Percentiles rank a stretch among this genome's conserved stretches.
Evolutionary conservation across 208 protist genomes (phyloP).

Genomic region (Trypanosoma melophagium): DNA sequence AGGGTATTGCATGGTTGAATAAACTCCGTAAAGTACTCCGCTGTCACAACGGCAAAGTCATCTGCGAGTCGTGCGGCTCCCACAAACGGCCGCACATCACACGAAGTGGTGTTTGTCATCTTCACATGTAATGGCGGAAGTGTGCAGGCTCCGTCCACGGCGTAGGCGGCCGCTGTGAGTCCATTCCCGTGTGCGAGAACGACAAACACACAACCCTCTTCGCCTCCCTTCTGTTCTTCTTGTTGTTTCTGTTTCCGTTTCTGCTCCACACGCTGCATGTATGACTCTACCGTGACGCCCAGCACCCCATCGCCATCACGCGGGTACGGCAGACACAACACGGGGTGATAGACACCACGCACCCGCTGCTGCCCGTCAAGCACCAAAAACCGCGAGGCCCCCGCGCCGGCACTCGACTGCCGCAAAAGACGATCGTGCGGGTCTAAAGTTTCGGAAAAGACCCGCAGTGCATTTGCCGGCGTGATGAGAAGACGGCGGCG

Average conservation of each 20-base stretch:
- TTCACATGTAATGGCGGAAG: too few relatives aligned
- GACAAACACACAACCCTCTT: slow-evolving; percentile 20
- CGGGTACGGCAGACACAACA: slow-evolving; percentile 78
- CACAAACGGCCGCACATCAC: slow-evolving; percentile 42
- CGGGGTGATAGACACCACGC: slow-evolving; percentile 73
- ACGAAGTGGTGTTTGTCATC: too few relatives aligned
- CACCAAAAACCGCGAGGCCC: slow-evolving; percentile 72
- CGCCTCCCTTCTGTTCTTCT: background rate
- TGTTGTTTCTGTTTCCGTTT: slow-evolving; percentile 14
- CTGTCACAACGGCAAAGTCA: slow-evolving; percentile 26
- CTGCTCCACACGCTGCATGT: slow-evolving; percentile 33
- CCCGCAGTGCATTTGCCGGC: slow-evolving; percentile 32
- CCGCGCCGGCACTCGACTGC: slow-evolving; percentile 56
- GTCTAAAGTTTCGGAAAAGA: slow-evolving; percentile 44
- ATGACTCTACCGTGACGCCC: slow-evolving; percentile 55
- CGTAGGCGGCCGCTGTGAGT: slow-evolving; percentile 26
- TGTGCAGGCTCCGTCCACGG: slow-evolving; percentile 8
- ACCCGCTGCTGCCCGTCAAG: slow-evolving; percentile 77
- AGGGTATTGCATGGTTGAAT: slow-evolving; percentile 37
- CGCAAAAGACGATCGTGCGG: slow-evolving; percentile 70
- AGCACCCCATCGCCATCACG: slow-evolving; percentile 42
- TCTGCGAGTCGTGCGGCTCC: slow-evolving; percentile 25
- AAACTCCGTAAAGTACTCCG: slow-evolving; percentile 23
- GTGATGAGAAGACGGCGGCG: slow-evolving; percentile 55
- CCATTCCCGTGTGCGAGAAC: slow-evolving; percentile 31